Evolutionary conservation across 116 monocot species (phyloP).

Genomic region (Trichopus zeylanicus): DNA sequence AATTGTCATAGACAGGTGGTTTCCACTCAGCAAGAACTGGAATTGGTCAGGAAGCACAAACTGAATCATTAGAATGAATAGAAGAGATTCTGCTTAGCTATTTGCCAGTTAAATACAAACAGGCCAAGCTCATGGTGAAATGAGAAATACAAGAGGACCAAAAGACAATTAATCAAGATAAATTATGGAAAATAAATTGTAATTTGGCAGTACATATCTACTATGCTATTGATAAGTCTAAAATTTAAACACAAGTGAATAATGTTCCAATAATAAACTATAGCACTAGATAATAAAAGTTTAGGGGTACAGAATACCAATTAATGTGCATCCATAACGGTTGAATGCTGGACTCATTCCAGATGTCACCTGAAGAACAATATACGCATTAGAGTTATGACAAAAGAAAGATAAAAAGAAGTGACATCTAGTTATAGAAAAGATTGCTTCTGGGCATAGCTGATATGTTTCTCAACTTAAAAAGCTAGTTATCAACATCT

Average conservation of each 20-base stretch:
- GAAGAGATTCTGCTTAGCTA: no score
- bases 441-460: background rate
- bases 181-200: no score
- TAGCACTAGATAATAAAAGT: background rate
- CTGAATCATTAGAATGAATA: background rate
- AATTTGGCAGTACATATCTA: no score
- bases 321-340: constrained; percentile 92
- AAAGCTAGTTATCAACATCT: background rate
- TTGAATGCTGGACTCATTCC: constrained; percentile 97
- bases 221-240: no score
- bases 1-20: constrained; percentile 93
- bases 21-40: constrained; percentile 99
- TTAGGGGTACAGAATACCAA: constrained; percentile 39
- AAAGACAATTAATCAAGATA: no score
- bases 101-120: no score
- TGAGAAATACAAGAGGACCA: no score
- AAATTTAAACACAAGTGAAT: no score
- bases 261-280: background rate
- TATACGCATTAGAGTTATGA: background rate
- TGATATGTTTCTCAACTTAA: background rate
- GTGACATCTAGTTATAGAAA: background rate
- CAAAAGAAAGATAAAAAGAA: background rate
- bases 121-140: no score
- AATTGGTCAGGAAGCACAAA: background rate
- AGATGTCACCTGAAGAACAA: constrained; percentile 67